Percentiles rank a stretch among this genome's conserved stretches.
These are phyloP conservation scores for Mortierella polycephala DNA, from an alignment of 371 early-diverging fungal genomes.

Conservation along the genomic window DNA sequence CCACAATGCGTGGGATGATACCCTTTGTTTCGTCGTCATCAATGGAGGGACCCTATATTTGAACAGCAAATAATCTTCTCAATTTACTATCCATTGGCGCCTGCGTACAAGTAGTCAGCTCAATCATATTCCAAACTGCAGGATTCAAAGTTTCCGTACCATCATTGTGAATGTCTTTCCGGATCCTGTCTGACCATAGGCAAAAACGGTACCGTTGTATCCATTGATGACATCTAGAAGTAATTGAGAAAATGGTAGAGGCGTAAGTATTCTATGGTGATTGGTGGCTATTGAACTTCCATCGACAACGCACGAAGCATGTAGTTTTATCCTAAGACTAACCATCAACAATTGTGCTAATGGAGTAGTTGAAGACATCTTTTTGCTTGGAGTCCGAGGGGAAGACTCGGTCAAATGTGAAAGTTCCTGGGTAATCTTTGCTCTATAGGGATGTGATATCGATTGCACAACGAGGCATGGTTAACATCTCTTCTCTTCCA, in stretches of 20 bases:
- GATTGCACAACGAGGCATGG: constrained; percentile 3
- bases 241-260: constrained; percentile 7
- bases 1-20: constrained; percentile 93
- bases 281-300: neutral
- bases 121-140: constrained; percentile 43
- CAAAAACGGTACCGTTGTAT: constrained; percentile 99
- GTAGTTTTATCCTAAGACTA: neutral
- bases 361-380: constrained; percentile 90
- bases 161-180: constrained; percentile 99
- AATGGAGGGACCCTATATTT: constrained; percentile 92
- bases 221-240: constrained; percentile 76
- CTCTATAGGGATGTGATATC: constrained; percentile 62
- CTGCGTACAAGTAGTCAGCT: constrained; percentile 68
- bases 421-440: constrained; percentile 83
- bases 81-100: neutral
- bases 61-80: constrained; percentile 64
- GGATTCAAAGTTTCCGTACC: constrained; percentile 59
- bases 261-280: neutral
- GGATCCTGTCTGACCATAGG: constrained; percentile 98
- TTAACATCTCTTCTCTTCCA: neutral
- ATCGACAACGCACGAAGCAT: constrained; percentile 3
- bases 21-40: constrained; percentile 91
- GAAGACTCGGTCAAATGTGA: constrained; percentile 93
- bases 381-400: constrained; percentile 84
- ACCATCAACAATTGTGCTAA: constrained; percentile 93